Base-by-base conservation (phyloP, 1,284 basidiomycete species). In the Cryptococcus maquisensis region DNA sequence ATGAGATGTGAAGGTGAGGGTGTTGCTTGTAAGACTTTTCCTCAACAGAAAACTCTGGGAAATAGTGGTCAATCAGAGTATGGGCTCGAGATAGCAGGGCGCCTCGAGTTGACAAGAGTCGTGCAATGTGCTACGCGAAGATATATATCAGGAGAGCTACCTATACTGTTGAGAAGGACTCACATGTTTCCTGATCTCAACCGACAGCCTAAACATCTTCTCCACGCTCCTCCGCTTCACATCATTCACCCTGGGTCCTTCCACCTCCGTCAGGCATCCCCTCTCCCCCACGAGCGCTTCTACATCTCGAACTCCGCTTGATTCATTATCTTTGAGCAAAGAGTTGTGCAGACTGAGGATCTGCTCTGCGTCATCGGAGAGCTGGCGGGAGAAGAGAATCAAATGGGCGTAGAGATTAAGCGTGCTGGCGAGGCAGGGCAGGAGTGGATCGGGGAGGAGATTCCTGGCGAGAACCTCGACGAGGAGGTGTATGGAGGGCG, bases 371-470 rank as follows among this genome's bases (percentile, higher is more conserved):
- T 69, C 62, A 4, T 18, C 38, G 7, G 44, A 40, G 10, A 69
- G 49, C 18, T 47, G 44, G 0, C 37, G 21, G 10, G 60, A 52
- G 13, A 67, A 44, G 18, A 68, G 57, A 21, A 63, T 56, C 21
- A 71, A 41, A 52, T 71, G 66, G 5, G 66, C 66, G 51, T 62
- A 66, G 41, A 71, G 60, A 18, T 64, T 52, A 3, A 72, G 62
- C 12, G 59, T 46, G 3, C 54, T 47, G 21, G 63, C 65, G 12
- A 71, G 57, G 16, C 47, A 45, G 5, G 45, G 24, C 4, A 56
- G 40, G 4, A 67, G n/a, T 2, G 63, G 60, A 0, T 49, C 16
- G 9, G 68, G 68, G 16, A 47, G 36, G 38, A 67, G 52, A 26
- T 64, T 56, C 0, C 26, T 55, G 12, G 42, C 28, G 1, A 68